These are phyloP conservation scores for Leccinum fallax DNA, from an alignment of 1,284 basidiomycete species.

Conservation along the genomic window DNA sequence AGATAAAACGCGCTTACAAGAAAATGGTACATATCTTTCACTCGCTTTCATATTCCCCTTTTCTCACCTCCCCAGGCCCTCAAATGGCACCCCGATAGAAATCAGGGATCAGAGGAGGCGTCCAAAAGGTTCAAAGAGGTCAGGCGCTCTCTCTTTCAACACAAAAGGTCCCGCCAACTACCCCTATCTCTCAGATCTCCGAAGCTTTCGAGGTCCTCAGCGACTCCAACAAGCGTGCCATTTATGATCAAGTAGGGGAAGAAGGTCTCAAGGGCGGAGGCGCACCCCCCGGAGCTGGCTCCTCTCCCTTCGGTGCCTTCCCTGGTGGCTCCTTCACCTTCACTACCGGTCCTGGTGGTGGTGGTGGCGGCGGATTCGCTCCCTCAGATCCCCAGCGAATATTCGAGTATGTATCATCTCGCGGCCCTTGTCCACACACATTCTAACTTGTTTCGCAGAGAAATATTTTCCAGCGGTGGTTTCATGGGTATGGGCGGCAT, in stretches of 20 bases:
- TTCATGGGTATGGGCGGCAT: constrained; percentile 34
- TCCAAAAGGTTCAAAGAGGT: constrained; percentile 94
- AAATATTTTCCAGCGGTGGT: constrained; percentile 62
- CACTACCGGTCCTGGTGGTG: constrained; percentile 50
- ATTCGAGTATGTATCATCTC: constrained; percentile 71
- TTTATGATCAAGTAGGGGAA: constrained; percentile 97
- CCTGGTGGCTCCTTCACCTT: constrained; percentile 66
- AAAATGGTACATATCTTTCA: constrained; percentile 56
- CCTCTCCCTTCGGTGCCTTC: constrained; percentile 54
- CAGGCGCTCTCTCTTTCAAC: constrained; percentile 15
- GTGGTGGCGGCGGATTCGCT: constrained; percentile 58
- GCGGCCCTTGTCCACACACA: background rate
- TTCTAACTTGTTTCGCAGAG: constrained; percentile 46
- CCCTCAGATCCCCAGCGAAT: constrained; percentile 89
- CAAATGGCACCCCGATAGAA: constrained; percentile 93
- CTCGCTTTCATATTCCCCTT: constrained; percentile 16
- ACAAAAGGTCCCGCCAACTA: background rate
- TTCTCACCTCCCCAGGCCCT: constrained; percentile 65
- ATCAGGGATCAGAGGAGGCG: constrained; percentile 81
- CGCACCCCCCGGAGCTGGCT: constrained; percentile 52
- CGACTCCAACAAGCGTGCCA: constrained; percentile 89
- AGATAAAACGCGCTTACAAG: constrained; percentile 87
- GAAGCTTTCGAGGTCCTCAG: constrained; percentile 97
- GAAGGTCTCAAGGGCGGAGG: constrained; percentile 87
- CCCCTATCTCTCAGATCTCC: constrained; percentile 60